Base-by-base conservation (phyloP, 768 basidiomycete genomes). In the Suillus tomentosus region DNA sequence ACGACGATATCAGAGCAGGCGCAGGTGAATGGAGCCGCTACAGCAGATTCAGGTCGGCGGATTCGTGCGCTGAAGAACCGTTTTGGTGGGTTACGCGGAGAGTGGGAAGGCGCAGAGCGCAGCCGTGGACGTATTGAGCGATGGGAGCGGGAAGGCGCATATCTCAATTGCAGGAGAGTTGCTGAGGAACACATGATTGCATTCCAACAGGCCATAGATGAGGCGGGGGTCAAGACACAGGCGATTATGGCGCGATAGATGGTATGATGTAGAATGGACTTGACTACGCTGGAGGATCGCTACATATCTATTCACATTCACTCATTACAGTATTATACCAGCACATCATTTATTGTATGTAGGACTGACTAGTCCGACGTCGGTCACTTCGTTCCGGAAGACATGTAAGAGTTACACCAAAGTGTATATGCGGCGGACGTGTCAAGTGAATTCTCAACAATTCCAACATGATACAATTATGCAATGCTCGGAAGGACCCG, bases 1-100 rank as follows among this genome's bases (percentile, higher is more conserved):
- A 84, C 87, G 3, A 85, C 87, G 40, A 86, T 95, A 67, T 92
- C 90, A 31, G 94, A 96, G 70, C 91, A 94, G 65, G 90, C 92
- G 15, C 94, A 96, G 73, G 92, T 94, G 58, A 93, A 94, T 70
- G 87, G 89, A 11, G 94, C 91, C 1, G 90, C 89, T 5, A 89
- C 91, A 11, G 87, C 92, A 1, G 94, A 96, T 63, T 90, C 93
- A 0, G 92, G 92, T 54, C 84, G 94, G 45, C 94, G 92, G 76
- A 87, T 96, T 48, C 89, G 94, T 57, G 90, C 91, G 15, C 77
- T 94, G 66, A 92, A 91, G 79, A 94, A 94, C 70, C 91, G 90
- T 68, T 76, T 95, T 37, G 89, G 88, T 7, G 90, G 86, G 24
- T 92, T 91, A 89, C 83, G 88, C 62, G 82, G 84, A 39, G 93